Percentiles rank a stretch among this genome's conserved stretches.
Evolutionary conservation across 495 filamentous ascomycete genomes (phyloP).

Genomic region (Penicillium nucicola): DNA sequence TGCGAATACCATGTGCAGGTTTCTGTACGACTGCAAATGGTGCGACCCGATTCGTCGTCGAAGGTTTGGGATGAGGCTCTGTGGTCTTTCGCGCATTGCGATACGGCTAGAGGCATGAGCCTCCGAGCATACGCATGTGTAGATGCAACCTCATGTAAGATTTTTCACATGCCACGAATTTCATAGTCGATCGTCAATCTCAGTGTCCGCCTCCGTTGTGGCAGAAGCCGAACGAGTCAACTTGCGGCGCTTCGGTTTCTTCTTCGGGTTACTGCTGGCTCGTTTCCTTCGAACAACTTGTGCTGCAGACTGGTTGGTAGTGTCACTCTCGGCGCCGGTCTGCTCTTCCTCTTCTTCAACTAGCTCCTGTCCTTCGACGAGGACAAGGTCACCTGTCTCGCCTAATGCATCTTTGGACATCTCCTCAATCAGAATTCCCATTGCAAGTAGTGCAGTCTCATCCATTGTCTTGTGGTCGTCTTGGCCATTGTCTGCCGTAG

Average conservation of each 20-base stretch:
- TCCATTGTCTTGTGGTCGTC: conserved; percentile 69
- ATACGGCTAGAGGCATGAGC: background rate
- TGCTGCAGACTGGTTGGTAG: background rate
- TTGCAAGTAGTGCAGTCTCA: conserved; percentile 76
- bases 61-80: background rate
- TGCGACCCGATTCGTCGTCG: conserved; percentile 12
- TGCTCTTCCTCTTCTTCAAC: conserved; percentile 20
- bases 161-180: too few species aligned
- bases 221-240: conserved; percentile 13
- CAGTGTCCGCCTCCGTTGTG: conserved; percentile 27
- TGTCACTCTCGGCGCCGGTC: conserved; percentile 6
- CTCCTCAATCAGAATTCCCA: conserved; percentile 84
- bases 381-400: conserved; percentile 68
- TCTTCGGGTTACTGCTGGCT: conserved; percentile 6
- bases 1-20: conserved; percentile 4
- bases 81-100: background rate
- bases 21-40: conserved; percentile 3
- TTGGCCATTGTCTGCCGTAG: conserved; percentile 26
- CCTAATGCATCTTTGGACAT: conserved; percentile 61
- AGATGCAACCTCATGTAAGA: background rate
- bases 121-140: background rate
- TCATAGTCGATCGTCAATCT: conserved; percentile 16
- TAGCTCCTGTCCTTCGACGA: conserved; percentile 60
- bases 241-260: conserved; percentile 27
- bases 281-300: conserved; percentile 8